Percentiles rank a stretch among this genome's conserved stretches.
phyloP scores from a whole-genome alignment of 495 filamentous ascomycete species.

The Neurospora hispaniola region DNA sequence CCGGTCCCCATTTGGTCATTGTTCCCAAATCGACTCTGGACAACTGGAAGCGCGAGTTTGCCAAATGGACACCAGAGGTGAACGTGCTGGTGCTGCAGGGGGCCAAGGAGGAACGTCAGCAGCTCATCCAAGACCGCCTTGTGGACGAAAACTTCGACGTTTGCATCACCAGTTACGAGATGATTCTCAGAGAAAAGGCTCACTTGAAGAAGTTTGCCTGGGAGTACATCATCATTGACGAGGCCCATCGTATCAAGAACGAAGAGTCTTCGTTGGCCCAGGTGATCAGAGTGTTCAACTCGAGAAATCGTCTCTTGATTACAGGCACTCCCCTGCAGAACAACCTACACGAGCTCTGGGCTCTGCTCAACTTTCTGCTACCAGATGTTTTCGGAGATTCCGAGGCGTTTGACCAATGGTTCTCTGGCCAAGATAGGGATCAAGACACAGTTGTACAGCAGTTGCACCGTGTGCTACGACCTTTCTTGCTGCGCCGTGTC shows the following conservation, averaged over 20 bases:
- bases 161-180: constrained; percentile 33
- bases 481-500: constrained; percentile 90
- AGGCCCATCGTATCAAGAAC: constrained; percentile 99
- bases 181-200: constrained; percentile 79
- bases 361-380: constrained; percentile 88
- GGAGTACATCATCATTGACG: constrained; percentile 99
- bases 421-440: constrained; percentile 75
- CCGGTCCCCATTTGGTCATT: constrained; percentile 84
- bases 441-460: constrained; percentile 97
- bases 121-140: constrained; percentile 82
- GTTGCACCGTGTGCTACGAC: constrained; percentile 83
- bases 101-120: constrained; percentile 82
- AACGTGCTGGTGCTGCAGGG: constrained; percentile 92
- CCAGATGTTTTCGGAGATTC: constrained; percentile 97
- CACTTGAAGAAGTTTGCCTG: constrained; percentile 96
- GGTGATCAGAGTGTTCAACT: constrained; percentile 95
- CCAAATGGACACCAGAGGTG: constrained; percentile 89
- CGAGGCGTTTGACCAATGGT: constrained; percentile 98
- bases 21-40: constrained; percentile 98
- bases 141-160: constrained; percentile 61
- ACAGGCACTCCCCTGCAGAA: constrained; percentile 98
- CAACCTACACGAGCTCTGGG: constrained; percentile 99
- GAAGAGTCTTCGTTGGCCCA: constrained; percentile 96
- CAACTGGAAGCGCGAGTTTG: constrained; percentile 96
- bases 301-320: constrained; percentile 87